These are phyloP conservation scores for Citrus inodora DNA, from an alignment of 345 rosid genomes.

Conservation along the genomic window DNA sequence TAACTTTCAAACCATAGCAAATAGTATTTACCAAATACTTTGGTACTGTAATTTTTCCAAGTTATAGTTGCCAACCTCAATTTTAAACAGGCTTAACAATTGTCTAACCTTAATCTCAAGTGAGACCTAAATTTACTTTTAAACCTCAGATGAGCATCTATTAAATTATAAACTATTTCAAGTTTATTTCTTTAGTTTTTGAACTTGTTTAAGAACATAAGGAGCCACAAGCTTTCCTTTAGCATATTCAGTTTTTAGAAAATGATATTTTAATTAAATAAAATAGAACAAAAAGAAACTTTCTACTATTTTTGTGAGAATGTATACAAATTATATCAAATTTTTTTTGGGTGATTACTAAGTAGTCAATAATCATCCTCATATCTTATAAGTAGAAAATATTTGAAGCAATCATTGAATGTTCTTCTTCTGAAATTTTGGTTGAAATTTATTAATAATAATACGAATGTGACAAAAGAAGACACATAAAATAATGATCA, in stretches of 20 bases:
- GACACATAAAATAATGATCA: neutral
- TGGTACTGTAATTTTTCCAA: too few relatives aligned
- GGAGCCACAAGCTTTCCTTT: neutral
- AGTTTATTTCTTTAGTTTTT: neutral
- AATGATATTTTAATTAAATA: neutral
- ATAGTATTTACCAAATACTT: too few relatives aligned
- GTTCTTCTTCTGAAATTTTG: neutral
- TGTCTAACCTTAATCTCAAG: fast-evolving
- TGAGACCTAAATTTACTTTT: too few relatives aligned
- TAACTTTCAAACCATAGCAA: fast-evolving
- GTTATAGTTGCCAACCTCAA: too few relatives aligned
- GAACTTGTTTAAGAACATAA: neutral
- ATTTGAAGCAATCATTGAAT: neutral
- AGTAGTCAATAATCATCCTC: neutral
- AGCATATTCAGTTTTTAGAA: neutral
- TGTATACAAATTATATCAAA: neutral
- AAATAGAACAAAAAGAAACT: neutral
- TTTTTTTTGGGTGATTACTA: neutral
- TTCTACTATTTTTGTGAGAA: neutral
- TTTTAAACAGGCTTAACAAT: too few relatives aligned
- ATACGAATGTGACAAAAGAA: neutral
- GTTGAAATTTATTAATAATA: neutral
- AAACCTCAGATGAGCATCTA: too few relatives aligned
- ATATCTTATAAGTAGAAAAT: neutral
- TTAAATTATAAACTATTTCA: neutral